A percentile compares a stretch with the other conserved stretches of the same genome.
Evolutionary conservation across 1,284 basidiomycete species (phyloP).

Genomic region (Xanthoconium separans): DNA sequence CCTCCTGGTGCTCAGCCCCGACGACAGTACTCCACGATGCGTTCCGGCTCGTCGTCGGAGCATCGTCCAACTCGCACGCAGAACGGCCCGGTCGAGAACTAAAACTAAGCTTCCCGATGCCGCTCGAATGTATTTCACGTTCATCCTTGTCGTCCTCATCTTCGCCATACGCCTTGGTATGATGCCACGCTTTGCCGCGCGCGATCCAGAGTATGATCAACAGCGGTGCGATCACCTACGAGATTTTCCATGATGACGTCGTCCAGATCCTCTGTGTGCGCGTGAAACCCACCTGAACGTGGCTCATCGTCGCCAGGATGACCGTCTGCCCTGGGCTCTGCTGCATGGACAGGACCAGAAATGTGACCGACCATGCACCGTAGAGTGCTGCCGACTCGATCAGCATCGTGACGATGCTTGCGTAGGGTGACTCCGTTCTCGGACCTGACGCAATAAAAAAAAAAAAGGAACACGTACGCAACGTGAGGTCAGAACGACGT

Average conservation of each 20-base stretch:
- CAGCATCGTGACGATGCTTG: conserved; percentile 20
- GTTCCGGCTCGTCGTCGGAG: background rate
- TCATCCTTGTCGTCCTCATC: background rate
- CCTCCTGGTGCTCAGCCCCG: background rate
- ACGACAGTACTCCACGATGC: conserved; percentile 15
- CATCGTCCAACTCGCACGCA: background rate
- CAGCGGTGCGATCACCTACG: conserved; percentile 27
- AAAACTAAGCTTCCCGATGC: conserved; percentile 4
- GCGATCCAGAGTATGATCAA: conserved; percentile 28
- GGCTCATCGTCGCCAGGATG: conserved; percentile 27
- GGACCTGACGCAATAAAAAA: conserved; percentile 10
- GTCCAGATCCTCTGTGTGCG: background rate
- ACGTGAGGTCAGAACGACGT: background rate
- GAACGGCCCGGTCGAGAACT: conserved; percentile 4
- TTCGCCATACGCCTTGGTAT: background rate
- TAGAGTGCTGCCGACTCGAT: conserved; percentile 33
- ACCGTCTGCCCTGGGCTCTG: conserved; percentile 24
- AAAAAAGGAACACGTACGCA: background rate
- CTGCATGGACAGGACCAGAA: conserved; percentile 24
- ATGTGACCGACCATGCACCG: conserved; percentile 27
- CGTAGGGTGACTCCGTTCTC: conserved; percentile 24
- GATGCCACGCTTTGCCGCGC: conserved; percentile 23
- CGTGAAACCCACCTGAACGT: conserved; percentile 28
- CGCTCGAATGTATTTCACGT: background rate
- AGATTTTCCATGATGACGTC: background rate